Conservation (phyloP, 176 grass and related monocot species). For the Triticum dicoccoides region DNA sequence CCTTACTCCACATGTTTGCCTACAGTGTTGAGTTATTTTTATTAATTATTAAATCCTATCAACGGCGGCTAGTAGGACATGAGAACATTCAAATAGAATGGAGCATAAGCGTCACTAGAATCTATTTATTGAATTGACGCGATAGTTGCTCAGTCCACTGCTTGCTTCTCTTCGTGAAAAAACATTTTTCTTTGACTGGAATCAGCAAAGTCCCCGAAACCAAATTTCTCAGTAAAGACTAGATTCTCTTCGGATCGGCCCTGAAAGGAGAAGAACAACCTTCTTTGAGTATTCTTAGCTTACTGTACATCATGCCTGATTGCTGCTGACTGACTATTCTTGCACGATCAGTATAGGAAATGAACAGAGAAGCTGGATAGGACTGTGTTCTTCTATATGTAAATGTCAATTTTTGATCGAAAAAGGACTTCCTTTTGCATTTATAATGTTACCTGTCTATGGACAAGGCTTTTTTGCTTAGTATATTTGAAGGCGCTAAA, state of each 20-base stretch:
- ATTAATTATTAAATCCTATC: not conserved
- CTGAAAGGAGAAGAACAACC: not conserved
- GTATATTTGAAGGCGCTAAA: slow-evolving; percentile 5
- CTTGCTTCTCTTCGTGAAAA: not conserved
- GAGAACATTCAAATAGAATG: not conserved
- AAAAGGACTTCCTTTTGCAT: not conserved
- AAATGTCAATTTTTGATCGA: not conserved
- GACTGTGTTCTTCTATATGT: not conserved
- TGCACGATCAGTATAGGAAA: not conserved
- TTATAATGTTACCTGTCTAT: slow-evolving; percentile 15
- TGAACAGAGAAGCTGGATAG: not conserved
- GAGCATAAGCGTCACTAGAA: not conserved
- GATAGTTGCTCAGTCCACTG: not conserved
- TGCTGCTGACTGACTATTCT: not conserved
- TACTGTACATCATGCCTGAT: not conserved
- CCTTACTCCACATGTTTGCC: not conserved
- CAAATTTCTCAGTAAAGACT: not conserved
- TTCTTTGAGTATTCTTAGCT: not conserved
- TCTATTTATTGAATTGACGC: not conserved
- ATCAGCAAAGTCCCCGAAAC: not conserved
- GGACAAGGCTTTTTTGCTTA: not conserved
- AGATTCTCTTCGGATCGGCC: not conserved
- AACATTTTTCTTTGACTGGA: not conserved
- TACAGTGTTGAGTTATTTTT: slow-evolving; percentile 7
- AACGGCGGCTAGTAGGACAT: not conserved